Base-by-base conservation (phyloP, 225 moss, liverwort and hornwort genomes). In the Climacium dendroides region DNA sequence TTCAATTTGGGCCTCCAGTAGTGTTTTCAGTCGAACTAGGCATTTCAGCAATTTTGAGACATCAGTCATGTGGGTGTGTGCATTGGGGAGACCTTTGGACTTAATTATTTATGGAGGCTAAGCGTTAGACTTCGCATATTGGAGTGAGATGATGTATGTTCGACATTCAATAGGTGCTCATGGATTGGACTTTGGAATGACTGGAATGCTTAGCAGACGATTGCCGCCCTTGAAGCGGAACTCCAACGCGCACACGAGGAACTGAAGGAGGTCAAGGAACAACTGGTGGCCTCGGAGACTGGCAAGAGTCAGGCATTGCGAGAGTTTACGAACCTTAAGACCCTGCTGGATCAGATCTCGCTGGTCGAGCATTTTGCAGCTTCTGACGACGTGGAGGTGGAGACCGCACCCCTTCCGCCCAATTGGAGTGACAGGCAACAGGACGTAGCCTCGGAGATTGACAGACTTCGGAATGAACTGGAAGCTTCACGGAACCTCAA, bases 281-380 rank as follows among this genome's bases (percentile, higher is more conserved):
- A 86, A 48, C 66, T 94, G 69, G 87, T 84, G 52, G 69, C 64
- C 69, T 85, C 94, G 39, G 94, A 94, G 82, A 89, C 52, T 71
- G 87, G 83, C 77, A 94, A 89, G 87, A 84, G 89, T 20, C 91
- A 89, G 73, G 92, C 92, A 41, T 58, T 91, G 87, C 90, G 83
- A 81, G 94, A 94, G 61, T 90, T 86, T 57, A 91, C 90, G 47
- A 91, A 92, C 85, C 92, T 89, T 26, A 94, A 91, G 83, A 87
- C 78, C 85, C 88, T 92, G 45, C 66, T 94, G 35, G 93, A 93
- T 47, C 90, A 93, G 74, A 91, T 92, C 87, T 94, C 94, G 23
- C 86, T 87, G 55, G 88, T 89, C 25, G 91, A 94, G 73, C 92
- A 92, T 86, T 91, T 91, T 83, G 92, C 94, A 67, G 92, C 91